Evolutionary conservation across 805 yeast genomes (phyloP).

Genomic region (Yarrowia hollandica): DNA sequence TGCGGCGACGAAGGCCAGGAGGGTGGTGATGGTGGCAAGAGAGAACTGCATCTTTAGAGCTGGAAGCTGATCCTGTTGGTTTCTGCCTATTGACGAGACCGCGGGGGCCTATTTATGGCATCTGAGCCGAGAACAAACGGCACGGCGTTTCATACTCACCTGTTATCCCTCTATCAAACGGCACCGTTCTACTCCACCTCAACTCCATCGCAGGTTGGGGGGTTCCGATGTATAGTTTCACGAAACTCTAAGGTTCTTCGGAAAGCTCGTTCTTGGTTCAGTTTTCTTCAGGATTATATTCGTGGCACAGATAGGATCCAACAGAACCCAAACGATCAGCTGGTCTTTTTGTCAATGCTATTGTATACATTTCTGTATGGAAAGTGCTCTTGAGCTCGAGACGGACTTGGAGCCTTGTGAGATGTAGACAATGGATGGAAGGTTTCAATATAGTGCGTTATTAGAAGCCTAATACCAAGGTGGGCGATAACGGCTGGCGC

Average conservation of each 20-base stretch:
- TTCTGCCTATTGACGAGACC: background rate
- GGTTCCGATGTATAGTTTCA: background rate
- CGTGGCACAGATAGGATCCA: no score
- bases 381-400: no score
- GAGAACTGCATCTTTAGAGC: background rate
- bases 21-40: constrained; percentile 3
- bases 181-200: constrained; percentile 2
- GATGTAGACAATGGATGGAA: background rate
- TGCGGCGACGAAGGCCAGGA: constrained; percentile 6
- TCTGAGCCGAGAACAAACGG: background rate
- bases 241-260: no score
- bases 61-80: background rate
- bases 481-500: constrained; percentile 6
- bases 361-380: no score
- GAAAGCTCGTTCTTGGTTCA: no score
- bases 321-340: no score
- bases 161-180: background rate
- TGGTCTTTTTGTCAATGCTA: no score
- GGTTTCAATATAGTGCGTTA: background rate
- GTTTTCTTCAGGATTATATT: no score
- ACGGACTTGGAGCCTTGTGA: no score
- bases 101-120: background rate
- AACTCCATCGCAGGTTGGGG: background rate
- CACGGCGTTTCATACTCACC: background rate
- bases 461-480: background rate